Conservation (phyloP, 2,329 filamentous ascomycete species). For the Colletotrichum somersetense region DNA sequence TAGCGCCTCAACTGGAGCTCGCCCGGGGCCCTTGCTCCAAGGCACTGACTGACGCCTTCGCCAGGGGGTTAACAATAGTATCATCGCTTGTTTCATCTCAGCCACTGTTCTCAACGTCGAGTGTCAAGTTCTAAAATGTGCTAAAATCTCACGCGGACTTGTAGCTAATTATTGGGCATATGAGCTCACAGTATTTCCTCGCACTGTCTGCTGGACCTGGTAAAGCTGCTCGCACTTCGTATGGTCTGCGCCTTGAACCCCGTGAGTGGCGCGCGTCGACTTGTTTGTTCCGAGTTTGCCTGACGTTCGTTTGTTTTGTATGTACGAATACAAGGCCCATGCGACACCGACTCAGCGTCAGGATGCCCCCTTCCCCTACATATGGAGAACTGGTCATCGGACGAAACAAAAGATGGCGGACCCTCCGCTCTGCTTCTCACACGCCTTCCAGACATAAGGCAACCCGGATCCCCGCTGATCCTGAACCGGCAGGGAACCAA, state of each 20-base stretch:
- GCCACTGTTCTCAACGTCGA: conserved; percentile 7
- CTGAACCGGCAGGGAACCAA: conserved; percentile 30
- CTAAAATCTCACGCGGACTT: conserved; percentile 20
- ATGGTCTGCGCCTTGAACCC: background rate
- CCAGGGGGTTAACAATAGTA: conserved; percentile 30
- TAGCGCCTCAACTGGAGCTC: conserved; percentile 16
- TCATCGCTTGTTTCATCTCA: conserved; percentile 32
- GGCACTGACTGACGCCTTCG: conserved; percentile 20
- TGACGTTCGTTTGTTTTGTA: background rate
- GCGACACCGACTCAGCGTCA: conserved; percentile 32
- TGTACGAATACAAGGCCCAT: conserved; percentile 2
- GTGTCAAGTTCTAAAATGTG: background rate
- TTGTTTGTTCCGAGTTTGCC: background rate
- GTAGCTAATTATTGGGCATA: background rate
- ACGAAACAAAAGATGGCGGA: conserved; percentile 34
- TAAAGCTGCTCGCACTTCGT: conserved; percentile 19
- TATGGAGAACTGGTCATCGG: conserved; percentile 33
- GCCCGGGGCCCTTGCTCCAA: conserved; percentile 5
- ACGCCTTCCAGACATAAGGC: conserved; percentile 11
- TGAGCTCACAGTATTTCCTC: background rate
- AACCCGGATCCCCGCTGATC: conserved; percentile 24
- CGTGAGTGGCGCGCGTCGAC: conserved; percentile 6
- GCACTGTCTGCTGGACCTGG: background rate
- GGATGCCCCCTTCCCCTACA: background rate
- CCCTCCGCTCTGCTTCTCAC: conserved; percentile 8